Evolutionary conservation across 441 rosid species (phyloP), one percentile per base, ranked within the genome.

Genomic region (Corymbia calophylla): DNA sequence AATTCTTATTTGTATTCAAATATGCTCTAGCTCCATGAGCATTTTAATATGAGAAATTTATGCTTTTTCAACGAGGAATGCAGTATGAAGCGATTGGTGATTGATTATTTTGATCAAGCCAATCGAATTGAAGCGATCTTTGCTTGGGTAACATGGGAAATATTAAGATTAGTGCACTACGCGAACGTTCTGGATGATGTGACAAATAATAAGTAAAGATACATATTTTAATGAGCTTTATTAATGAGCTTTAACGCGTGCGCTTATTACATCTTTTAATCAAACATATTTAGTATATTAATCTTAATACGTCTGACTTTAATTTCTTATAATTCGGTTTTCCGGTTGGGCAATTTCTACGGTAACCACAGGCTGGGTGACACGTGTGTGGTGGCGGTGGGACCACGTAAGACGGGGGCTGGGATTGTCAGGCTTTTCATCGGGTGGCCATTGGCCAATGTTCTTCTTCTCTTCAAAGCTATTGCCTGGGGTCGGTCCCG

Each of bases 21-120:
- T 4, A 66, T 31, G 8, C 80, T 5, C 47, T 10, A 31, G 14
- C 4, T 39, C 12, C 49, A 11, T 3, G 15, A 19, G 15, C 3
- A 6, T 39, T 0, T 8, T 5, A 27, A 12, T 2, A 11, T 0
- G 7, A 0, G 23, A 14, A 23, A 73, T 39, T 39, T 10, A 6
- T 11, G 49, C 21, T 21, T 21, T 32, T 21, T 11, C 0, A 2
- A 8, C 18, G 3, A 68, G 2, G 19, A 68, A 9, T 11, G 11
- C 13, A 0, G 1, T 1, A 12, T 60, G 7, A 27, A 27, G 3
- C 16, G 6, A 27, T 27, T 60, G 15, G 15, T 6, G 23, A 1
- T 21, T 3, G 4, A 73, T 39, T 5, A 3, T 11, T 21, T 39
- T 11, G 27, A 1, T 35, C 25, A 1, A 6, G 12, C 1, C 0